A percentile compares a stretch with the other conserved stretches of the same genome.
These are phyloP conservation scores for Tylopilus balloui DNA, from an alignment of 768 basidiomycete genomes.

Conservation along the genomic window DNA sequence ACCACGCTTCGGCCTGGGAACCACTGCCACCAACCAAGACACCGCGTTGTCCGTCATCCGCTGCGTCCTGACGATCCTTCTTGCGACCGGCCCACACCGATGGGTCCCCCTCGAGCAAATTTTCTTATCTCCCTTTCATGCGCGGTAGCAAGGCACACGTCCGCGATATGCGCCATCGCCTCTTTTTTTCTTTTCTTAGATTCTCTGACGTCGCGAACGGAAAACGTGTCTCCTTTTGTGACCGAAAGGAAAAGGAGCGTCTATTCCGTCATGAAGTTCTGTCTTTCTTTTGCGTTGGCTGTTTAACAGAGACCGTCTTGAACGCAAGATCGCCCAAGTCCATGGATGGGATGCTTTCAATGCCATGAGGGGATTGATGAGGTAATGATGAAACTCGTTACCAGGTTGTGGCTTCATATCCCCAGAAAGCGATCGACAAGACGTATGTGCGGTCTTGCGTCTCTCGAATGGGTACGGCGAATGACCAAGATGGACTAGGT, in stretches of 20 bases:
- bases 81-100: constrained; percentile 15
- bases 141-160: too few relatives aligned
- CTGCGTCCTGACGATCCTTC: not conserved
- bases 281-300: not conserved
- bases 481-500: not conserved
- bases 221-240: not conserved
- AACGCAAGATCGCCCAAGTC: constrained; percentile 17
- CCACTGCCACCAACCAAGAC: constrained; percentile 11
- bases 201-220: not conserved
- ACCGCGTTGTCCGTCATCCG: constrained; percentile 1
- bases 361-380: constrained; percentile 26
- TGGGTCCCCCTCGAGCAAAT: not conserved
- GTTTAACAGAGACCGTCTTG: constrained; percentile 5
- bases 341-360: constrained; percentile 8
- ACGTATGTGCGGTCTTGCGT: constrained; percentile 1
- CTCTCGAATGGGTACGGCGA: constrained; percentile 4
- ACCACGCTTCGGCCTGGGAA: constrained; percentile 14
- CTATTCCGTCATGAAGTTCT: not conserved
- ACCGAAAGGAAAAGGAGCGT: not conserved
- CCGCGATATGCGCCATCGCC: constrained; percentile 24
- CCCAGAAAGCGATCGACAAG: constrained; percentile 21
- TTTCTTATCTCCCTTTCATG: too few relatives aligned
- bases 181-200: not conserved
- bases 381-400: constrained; percentile 30
- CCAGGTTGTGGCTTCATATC: constrained; percentile 14